Base-by-base conservation (phyloP, 2,329 filamentous ascomycete species). In the Monosporascus ibericus region DNA sequence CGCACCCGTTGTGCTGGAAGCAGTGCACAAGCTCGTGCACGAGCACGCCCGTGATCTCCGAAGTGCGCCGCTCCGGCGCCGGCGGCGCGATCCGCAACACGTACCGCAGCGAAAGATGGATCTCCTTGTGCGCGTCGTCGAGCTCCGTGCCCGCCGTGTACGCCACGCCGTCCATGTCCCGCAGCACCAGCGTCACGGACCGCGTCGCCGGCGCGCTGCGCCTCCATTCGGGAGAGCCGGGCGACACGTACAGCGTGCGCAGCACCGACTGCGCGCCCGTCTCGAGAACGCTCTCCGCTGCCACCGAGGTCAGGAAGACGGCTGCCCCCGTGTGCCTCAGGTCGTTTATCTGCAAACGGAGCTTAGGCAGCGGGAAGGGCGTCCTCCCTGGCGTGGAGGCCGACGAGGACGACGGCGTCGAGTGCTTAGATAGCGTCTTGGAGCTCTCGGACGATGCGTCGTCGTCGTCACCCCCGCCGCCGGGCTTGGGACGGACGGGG, bases 11-110 rank as follows among this genome's bases (percentile, higher is more conserved):
- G 70, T 89, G 87, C 70, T 97, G 92, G 72, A 46, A 95, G 72
- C 91, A 96, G 73, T 97, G 94, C 15, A 97, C 92, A 56, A 96
- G 85, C 71, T 97, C 92, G 67, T 97, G 92, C 1, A 88, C 87
- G 20, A 97, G 70, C 1, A 97, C 91, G 40, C 94, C 94, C 18
- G 81, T 73, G 54, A 96, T 83, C 72, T 97, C 90, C 39, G 77
- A 63, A 24, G 66, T 57, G 14, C 72, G 70, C 48, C 78, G 76
- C 11, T 70, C 60, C 0, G 68, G 48, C 0, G 70, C 60, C 0
- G 68, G 48, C 0, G 77, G 62, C 36, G 63, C 52, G 57, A 82
- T 74, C 46, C 65, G 61, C 44, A 72, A 64, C 60, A 96, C 84
- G 73, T 96, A 96, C 47, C 78, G 73, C 1, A 92, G 81, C 17